Evolutionary conservation across 768 basidiomycete genomes (phyloP).

Genomic region (Tubosaeta brunneosetosa): DNA sequence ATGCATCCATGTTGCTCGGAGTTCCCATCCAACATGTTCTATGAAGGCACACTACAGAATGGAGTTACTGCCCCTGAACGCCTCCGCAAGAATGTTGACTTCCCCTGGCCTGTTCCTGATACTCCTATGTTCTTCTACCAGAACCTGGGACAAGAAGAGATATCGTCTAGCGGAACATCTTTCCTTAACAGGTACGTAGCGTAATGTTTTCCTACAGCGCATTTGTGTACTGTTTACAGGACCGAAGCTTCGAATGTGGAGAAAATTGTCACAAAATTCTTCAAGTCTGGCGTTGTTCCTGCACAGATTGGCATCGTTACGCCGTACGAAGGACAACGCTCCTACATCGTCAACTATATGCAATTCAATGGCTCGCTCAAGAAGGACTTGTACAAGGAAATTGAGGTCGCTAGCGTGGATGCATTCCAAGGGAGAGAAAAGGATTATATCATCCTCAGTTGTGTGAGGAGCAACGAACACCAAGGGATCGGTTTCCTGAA

Average conservation of each 20-base stretch:
- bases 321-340: slow-evolving; percentile 97
- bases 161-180: slow-evolving; percentile 96
- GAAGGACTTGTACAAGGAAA: slow-evolving; percentile 99
- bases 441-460: slow-evolving; percentile 98
- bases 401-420: slow-evolving; percentile 97
- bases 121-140: slow-evolving; percentile 99
- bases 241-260: slow-evolving; percentile 99
- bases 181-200: slow-evolving; percentile 79
- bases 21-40: slow-evolving; percentile 99
- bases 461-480: slow-evolving; percentile 97
- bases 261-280: slow-evolving; percentile 99
- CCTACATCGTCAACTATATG: slow-evolving; percentile 99
- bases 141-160: slow-evolving; percentile 98
- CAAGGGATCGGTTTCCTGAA: slow-evolving; percentile 99
- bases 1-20: slow-evolving; percentile 99
- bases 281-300: slow-evolving; percentile 97
- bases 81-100: slow-evolving; percentile 96
- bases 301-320: slow-evolving; percentile 97
- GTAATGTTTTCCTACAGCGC: neutral
- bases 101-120: slow-evolving; percentile 96
- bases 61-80: slow-evolving; percentile 98
- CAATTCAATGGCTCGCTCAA: slow-evolving; percentile 99
- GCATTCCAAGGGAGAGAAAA: slow-evolving; percentile 99
- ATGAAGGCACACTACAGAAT: slow-evolving; percentile 97
- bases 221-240: slow-evolving; percentile 37